A percentile compares a stretch with the other conserved stretches of the same genome.
Evolutionary conservation across 805 yeast genomes (phyloP).

Genomic region (Wickerhamomyces bovis): DNA sequence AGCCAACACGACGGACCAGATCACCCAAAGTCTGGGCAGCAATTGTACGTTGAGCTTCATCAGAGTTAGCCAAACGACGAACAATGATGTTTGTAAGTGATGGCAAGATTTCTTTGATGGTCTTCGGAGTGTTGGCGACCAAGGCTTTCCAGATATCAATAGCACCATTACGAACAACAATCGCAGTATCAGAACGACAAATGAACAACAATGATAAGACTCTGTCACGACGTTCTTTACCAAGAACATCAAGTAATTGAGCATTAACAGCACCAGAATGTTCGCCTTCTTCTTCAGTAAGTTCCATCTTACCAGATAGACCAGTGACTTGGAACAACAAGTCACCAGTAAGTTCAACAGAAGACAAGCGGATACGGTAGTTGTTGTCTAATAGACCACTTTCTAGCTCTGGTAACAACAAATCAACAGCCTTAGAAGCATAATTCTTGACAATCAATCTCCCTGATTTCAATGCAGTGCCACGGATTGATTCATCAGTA

Average conservation of each 20-base stretch:
- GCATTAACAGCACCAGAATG: conserved; percentile 48
- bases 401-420: conserved; percentile 90
- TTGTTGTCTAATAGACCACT: conserved; percentile 77
- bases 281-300: conserved; percentile 47
- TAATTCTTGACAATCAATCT: conserved; percentile 85
- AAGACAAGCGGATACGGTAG: conserved; percentile 84
- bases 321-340: conserved; percentile 92
- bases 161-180: conserved; percentile 82
- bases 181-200: conserved; percentile 88
- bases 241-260: conserved; percentile 71
- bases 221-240: conserved; percentile 82
- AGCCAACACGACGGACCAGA: conserved; percentile 88
- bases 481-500: conserved; percentile 77
- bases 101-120: conserved; percentile 88
- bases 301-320: conserved; percentile 69
- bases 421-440: conserved; percentile 87
- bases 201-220: conserved; percentile 81
- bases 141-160: conserved; percentile 95
- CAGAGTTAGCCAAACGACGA: conserved; percentile 75
- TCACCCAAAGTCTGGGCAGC: conserved; percentile 95
- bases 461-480: conserved; percentile 87
- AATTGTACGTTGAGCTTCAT: conserved; percentile 71
- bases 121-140: conserved; percentile 92
- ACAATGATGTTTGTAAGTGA: conserved; percentile 75
- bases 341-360: conserved; percentile 94